Base-by-base conservation (phyloP, 257 asterid species). In the Solanum pinnatisectum region DNA sequence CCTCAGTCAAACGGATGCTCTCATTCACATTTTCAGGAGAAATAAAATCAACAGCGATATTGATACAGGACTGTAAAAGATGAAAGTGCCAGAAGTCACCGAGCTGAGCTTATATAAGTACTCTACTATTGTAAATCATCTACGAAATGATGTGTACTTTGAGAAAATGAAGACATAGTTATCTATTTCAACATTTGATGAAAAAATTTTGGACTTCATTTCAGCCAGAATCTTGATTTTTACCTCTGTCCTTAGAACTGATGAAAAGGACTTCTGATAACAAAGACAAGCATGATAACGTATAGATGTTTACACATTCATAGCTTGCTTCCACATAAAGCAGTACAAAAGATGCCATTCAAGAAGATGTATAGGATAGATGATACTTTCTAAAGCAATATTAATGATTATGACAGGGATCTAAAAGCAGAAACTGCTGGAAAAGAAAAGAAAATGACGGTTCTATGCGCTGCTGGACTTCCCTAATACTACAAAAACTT, bases 11-110 rank as follows among this genome's bases (percentile, higher is more conserved):
- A 84, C 82, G 60, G 42, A 90, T 40, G 87, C 94, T 90, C 35
- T 88, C 78, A 3, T 39, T 60, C 72, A 91, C 89, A 88, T 87
- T 92, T 88, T 92, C 94, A 72, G 94, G 93, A 2, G 93, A 92
- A 70, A 91, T 92, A 67, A 92, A 92, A 85, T 90, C 94, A 73
- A 90, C 88, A 7, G 94, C 92, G 1, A 92, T 92, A 37, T 92
- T 91, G 35, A 89, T 92, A 90, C 93, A 92, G 5, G 94, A 91
- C 93, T 92, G 93, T 42, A 22, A 44, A 78, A 63, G 32, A 25
- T n/a, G 76, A 79, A 59, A 18, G 76, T 4, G 3, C 56, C 63
- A 36, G 39, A 74, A 37, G 59, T 32, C 65, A 42, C 56, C 33
- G 20, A 85, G 44, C 83, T 46, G 79, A 86, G 13, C 12, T n/a